phyloP scores from a whole-genome alignment of 2,329 filamentous ascomycete species.

The Sporothrix sp. region DNA sequence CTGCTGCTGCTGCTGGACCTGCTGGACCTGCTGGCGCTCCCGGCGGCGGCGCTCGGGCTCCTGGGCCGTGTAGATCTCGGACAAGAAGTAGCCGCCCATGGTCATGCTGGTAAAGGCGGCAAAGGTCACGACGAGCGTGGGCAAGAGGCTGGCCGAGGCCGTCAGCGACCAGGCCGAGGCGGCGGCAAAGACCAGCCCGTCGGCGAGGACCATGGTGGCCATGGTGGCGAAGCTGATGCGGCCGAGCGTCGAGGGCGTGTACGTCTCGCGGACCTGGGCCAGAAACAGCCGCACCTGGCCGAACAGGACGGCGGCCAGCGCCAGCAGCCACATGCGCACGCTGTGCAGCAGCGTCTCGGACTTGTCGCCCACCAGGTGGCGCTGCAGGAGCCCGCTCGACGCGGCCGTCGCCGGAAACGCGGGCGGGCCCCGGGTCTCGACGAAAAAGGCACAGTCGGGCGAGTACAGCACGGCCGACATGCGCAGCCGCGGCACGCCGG shows the following conservation, averaged over 20 bases:
- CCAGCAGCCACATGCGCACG: constrained; percentile 49
- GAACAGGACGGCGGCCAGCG: constrained; percentile 46
- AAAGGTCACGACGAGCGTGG: constrained; percentile 45
- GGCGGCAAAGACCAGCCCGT: constrained; percentile 49
- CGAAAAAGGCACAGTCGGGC: constrained; percentile 57
- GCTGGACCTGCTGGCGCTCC: constrained; percentile 26
- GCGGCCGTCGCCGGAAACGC: constrained; percentile 40
- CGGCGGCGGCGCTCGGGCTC: constrained; percentile 45
- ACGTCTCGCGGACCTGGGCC: constrained; percentile 55
- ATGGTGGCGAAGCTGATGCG: constrained; percentile 56
- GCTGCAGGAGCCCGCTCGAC: constrained; percentile 18
- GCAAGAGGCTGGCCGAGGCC: constrained; percentile 46
- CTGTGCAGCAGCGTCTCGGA: constrained; percentile 48
- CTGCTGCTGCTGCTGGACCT: constrained; percentile 22
- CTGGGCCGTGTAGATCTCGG: constrained; percentile 52
- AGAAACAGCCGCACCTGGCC: constrained; percentile 54
- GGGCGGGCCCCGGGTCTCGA: constrained; percentile 55
- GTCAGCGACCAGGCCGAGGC: constrained; percentile 47
- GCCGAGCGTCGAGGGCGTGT: constrained; percentile 57
- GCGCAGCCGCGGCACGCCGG: constrained; percentile 42
- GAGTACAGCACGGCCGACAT: constrained; percentile 58
- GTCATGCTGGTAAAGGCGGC: constrained; percentile 46
- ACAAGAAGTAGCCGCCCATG: constrained; percentile 47
- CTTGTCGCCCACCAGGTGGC: constrained; percentile 51
- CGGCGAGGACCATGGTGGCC: constrained; percentile 51